phyloP scores from a whole-genome alignment of 2,329 filamentous ascomycete species.

The Aspergillus ochraceoroseus region DNA sequence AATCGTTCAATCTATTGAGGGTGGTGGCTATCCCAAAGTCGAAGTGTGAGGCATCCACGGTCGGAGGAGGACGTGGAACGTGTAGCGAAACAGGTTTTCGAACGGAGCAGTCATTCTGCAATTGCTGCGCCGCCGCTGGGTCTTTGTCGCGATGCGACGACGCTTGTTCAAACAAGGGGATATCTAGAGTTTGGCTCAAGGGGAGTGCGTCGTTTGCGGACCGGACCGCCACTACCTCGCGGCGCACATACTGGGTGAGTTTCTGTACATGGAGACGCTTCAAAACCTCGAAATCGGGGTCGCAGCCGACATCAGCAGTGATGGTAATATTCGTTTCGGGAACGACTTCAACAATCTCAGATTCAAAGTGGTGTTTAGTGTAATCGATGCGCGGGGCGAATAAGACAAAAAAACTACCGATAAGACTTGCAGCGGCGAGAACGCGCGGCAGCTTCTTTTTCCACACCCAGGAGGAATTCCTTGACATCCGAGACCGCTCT shows the following conservation, averaged over 20 bases:
- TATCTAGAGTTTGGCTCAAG: constrained; percentile 26
- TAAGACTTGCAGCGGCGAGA: constrained; percentile 24
- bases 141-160: not conserved
- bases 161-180: constrained; percentile 25
- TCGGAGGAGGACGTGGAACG: constrained; percentile 44
- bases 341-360: constrained; percentile 15
- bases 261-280: constrained; percentile 25
- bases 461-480: constrained; percentile 30
- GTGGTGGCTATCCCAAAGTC: constrained; percentile 57
- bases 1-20: constrained; percentile 48
- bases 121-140: constrained; percentile 10
- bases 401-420: constrained; percentile 25
- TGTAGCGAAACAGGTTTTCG: constrained; percentile 46
- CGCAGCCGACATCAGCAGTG: constrained; percentile 26
- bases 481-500: constrained; percentile 22
- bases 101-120: constrained; percentile 37
- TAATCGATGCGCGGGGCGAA: constrained; percentile 26
- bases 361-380: not conserved
- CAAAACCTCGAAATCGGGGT: constrained; percentile 27
- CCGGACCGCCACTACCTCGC: constrained; percentile 27
- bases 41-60: constrained; percentile 48
- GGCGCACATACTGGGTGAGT: constrained; percentile 30
- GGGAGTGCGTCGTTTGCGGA: constrained; percentile 23
- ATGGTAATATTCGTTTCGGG: constrained; percentile 29
- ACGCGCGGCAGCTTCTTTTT: constrained; percentile 33